Percentiles rank a stretch among this genome's conserved stretches.
Evolutionary conservation across 805 yeast genomes (phyloP).

Genomic region (Maudiozyma serrabonitensis): DNA sequence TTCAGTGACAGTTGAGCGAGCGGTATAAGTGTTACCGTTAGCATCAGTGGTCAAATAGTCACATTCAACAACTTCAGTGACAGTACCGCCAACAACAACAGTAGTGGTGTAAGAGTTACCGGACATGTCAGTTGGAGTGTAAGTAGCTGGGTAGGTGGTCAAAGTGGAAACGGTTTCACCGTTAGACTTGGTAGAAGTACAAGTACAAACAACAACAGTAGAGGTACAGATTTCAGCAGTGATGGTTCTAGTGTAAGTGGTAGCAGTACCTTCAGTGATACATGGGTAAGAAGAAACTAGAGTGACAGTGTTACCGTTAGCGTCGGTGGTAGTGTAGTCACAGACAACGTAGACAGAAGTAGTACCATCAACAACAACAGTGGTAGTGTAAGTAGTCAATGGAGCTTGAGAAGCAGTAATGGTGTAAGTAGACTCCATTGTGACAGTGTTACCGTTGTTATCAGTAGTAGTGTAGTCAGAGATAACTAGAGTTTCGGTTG

Average conservation of each 20-base stretch:
- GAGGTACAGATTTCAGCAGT: conserved; percentile 1
- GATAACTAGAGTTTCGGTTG: not conserved
- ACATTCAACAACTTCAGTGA: not conserved
- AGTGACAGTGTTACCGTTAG: not conserved
- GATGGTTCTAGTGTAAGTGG: conserved; percentile 2
- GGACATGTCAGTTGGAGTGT: conserved; percentile 5
- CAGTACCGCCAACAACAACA: conserved; percentile 1
- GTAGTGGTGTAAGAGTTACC: not conserved
- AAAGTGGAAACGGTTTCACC: not conserved
- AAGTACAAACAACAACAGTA: conserved; percentile 1
- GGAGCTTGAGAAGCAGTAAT: not conserved
- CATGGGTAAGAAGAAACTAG: conserved; percentile 1
- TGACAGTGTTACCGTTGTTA: not conserved
- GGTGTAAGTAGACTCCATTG: conserved; percentile 1
- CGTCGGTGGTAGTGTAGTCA: conserved; percentile 1
- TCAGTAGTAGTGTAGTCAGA: conserved; percentile 1
- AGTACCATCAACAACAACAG: not conserved
- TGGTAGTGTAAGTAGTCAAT: conserved; percentile 3
- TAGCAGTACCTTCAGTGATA: not conserved
- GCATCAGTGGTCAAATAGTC: conserved; percentile 1
- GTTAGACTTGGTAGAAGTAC: conserved; percentile 2
- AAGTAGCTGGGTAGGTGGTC: conserved; percentile 1
- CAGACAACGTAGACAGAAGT: conserved; percentile 2
- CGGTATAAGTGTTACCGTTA: not conserved
- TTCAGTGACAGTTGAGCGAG: not conserved